phyloP scores from a whole-genome alignment of 192 early-diverging fungal genomes.

The Coemansia sp. region DNA sequence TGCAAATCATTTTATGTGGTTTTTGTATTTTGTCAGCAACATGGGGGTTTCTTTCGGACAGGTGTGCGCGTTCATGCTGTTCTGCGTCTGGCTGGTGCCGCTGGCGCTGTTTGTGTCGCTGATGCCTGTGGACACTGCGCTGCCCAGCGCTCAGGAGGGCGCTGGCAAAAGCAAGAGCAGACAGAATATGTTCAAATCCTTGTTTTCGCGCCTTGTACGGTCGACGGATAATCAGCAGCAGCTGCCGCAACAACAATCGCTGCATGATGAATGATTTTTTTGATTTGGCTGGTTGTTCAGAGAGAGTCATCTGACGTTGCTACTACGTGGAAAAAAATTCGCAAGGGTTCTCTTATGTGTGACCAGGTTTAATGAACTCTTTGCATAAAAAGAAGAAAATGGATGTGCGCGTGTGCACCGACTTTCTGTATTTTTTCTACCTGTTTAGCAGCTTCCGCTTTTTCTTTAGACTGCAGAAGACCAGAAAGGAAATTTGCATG shows the following conservation, averaged over 20 bases:
- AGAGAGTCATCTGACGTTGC: too few relatives aligned
- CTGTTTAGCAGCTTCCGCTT: too few relatives aligned
- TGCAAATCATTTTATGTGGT: conserved; percentile 93
- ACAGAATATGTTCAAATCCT: conserved; percentile 37
- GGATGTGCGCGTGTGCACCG: neutral
- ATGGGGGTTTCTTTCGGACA: conserved; percentile 72
- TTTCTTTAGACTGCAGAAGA: too few relatives aligned
- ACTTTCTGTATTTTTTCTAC: too few relatives aligned
- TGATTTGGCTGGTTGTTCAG: too few relatives aligned
- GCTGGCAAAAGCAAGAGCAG: conserved; percentile 11
- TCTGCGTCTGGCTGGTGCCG: conserved; percentile 93
- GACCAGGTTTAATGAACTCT: neutral
- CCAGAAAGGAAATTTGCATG: too few relatives aligned
- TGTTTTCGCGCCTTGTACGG: conserved; percentile 20
- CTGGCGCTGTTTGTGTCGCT: conserved; percentile 91
- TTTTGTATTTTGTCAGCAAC: conserved; percentile 79
- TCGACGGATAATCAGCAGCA: conserved; percentile 17
- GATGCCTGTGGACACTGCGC: conserved; percentile 42
- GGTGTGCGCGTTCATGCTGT: conserved; percentile 88
- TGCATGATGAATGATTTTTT: conserved; percentile 27
- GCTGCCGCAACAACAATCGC: neutral
- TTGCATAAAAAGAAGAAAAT: neutral
- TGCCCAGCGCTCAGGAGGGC: conserved; percentile 55
- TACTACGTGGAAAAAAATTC: too few relatives aligned
- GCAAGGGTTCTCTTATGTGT: neutral